These are phyloP conservation scores for Furcasterigmium furcatum DNA, from an alignment of 2,329 filamentous ascomycete species.

Conservation along the genomic window DNA sequence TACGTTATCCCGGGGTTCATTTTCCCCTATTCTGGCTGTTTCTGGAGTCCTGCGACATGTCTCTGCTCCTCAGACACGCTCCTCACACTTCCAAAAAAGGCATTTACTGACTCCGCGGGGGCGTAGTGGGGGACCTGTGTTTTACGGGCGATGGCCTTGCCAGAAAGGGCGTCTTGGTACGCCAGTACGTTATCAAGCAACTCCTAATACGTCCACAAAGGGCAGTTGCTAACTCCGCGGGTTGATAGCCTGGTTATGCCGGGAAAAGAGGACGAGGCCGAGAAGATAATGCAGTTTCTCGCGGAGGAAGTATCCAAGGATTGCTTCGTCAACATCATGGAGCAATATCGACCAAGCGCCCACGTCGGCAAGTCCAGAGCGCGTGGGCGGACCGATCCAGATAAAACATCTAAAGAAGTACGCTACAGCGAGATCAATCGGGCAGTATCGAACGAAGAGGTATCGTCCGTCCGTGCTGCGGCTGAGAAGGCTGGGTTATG, in stretches of 20 bases:
- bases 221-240: no score
- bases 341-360: slow-evolving; percentile 79
- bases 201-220: no score
- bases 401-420: slow-evolving; percentile 37
- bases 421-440: slow-evolving; percentile 78
- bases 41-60: no score
- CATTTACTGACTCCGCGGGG: no score
- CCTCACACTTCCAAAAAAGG: no score
- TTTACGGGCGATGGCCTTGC: slow-evolving; percentile 81
- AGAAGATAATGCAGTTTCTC: slow-evolving; percentile 72
- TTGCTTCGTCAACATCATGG: slow-evolving; percentile 83
- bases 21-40: no score
- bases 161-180: slow-evolving; percentile 70
- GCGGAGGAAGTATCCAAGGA: slow-evolving; percentile 70
- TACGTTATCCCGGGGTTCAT: no score
- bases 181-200: no score
- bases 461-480: slow-evolving; percentile 62
- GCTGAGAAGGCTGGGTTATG: slow-evolving; percentile 72
- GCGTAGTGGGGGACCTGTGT: slow-evolving; percentile 79
- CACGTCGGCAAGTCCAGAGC: slow-evolving; percentile 71
- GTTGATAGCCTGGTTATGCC: slow-evolving; percentile 88
- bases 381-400: slow-evolving; percentile 22
- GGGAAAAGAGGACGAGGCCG: slow-evolving; percentile 69
- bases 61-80: no score
- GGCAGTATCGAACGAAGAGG: slow-evolving; percentile 60